Evolutionary conservation across 108 stramenopile genomes (phyloP), one percentile per base, ranked within the genome.

Genomic region (Nannochloropsis gaditana): DNA sequence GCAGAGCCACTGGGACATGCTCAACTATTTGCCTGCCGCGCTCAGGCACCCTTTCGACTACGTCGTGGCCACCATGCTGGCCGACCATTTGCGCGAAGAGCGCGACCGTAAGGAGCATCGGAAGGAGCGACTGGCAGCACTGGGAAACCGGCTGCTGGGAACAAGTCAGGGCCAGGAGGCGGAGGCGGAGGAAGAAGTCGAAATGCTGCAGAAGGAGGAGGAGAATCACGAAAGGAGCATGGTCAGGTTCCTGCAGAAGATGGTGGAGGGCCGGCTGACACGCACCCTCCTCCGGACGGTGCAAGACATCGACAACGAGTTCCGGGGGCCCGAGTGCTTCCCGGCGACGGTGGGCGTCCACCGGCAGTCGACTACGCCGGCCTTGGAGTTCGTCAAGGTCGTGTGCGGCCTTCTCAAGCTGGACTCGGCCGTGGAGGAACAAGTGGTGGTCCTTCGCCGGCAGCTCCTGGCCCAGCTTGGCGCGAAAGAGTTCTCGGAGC

Each of bases 381-480:
- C 97, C 10, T 91, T 99, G 47, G 96, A 97, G 90, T 97, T 99
- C 87, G 94, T 96, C 87, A 97, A 97, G 88, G 93, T 91, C 86
- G 92, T 97, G 31, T 93, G 94, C 79, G 91, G 89, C 41, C 91
- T 99, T 9, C 87, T 99, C 44, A 90, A 92, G 80, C 92, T 99
- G 19, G 99, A 99, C 87, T 73, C 92, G 8, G 94, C 50, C 4
- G 84, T 88, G 43, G 82, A 85, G 17, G 85, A 88, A 90, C 93
- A 93, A 43, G 96, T 96, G 90, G 94, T 95, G 43, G 91, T 89
- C 44, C 85, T 97, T 85, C 94, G 95, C 80, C 92, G 94, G 85
- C 93, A 93, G 85, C 91, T 97, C 9, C 91, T 98, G 45, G 94
- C 97, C 21, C 95, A 97, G 87, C 90, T 99, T 45, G 95, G 95